Evolutionary conservation across 768 basidiomycete species (phyloP).

Genomic region (Coprinellus micaceus): DNA sequence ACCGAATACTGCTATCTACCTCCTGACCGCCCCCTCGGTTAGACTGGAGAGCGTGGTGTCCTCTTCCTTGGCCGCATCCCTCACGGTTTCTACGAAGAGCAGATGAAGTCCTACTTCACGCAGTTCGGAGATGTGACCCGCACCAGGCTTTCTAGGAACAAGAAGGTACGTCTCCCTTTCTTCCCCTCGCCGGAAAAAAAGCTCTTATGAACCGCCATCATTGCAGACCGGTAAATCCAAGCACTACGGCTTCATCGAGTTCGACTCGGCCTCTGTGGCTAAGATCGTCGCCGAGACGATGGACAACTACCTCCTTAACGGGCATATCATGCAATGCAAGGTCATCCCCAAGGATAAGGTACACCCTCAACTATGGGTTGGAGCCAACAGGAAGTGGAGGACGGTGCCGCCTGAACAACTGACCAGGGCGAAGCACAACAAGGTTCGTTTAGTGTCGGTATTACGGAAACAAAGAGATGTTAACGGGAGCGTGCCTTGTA

Average conservation of each 20-base stretch:
- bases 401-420: slow-evolving; percentile 70
- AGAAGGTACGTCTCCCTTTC: slow-evolving; percentile 53
- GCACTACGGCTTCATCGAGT: slow-evolving; percentile 96
- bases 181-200: not conserved
- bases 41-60: slow-evolving; percentile 72
- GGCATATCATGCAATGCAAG: slow-evolving; percentile 90
- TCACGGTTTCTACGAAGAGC: slow-evolving; percentile 96
- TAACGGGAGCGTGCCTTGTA: too few species aligned
- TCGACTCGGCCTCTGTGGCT: slow-evolving; percentile 83
- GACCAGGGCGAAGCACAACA: slow-evolving; percentile 74
- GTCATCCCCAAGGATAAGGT: slow-evolving; percentile 85
- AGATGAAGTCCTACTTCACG: slow-evolving; percentile 87
- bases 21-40: too few species aligned
- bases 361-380: slow-evolving; percentile 93
- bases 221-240: slow-evolving; percentile 89
- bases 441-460: slow-evolving; percentile 52
- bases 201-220: not conserved
- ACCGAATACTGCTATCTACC: too few species aligned
- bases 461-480: too few species aligned
- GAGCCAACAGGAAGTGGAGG: slow-evolving; percentile 92
- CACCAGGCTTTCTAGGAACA: slow-evolving; percentile 87
- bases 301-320: slow-evolving; percentile 96
- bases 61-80: slow-evolving; percentile 89
- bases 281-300: slow-evolving; percentile 97
- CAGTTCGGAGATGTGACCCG: slow-evolving; percentile 93